phyloP scores from a whole-genome alignment of 192 early-diverging fungal species.

The Backusella circina region DNA sequence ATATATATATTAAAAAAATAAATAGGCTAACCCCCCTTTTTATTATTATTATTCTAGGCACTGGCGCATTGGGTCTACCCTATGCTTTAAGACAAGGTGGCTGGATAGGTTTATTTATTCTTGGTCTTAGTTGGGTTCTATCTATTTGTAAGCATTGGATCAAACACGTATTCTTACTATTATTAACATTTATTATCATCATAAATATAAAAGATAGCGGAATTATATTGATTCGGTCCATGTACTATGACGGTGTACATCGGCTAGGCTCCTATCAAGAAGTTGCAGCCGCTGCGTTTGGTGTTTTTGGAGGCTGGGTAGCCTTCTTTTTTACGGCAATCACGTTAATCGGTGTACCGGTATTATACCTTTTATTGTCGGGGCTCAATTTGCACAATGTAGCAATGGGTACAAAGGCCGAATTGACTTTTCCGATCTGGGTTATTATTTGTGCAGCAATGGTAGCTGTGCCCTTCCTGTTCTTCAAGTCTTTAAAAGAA shows the following conservation, averaged over 20 bases:
- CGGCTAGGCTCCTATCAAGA: slow-evolving; percentile 66
- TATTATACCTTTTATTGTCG: slow-evolving; percentile 71
- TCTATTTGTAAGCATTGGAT: slow-evolving; percentile 36
- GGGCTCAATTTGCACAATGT: slow-evolving; percentile 69
- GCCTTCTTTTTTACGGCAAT: slow-evolving; percentile 63
- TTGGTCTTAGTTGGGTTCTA: slow-evolving; percentile 25
- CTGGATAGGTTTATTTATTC: slow-evolving; percentile 62
- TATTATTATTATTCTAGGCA: slow-evolving; percentile 60
- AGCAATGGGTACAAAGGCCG: slow-evolving; percentile 30
- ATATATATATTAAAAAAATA: background rate
- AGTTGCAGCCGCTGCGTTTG: slow-evolving; percentile 73
- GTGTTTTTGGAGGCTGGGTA: slow-evolving; percentile 54
- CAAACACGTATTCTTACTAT: too few species aligned
- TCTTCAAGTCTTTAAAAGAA: slow-evolving; percentile 75
- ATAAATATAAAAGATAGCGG: slow-evolving; percentile 49
- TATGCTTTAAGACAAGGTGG: slow-evolving; percentile 74
- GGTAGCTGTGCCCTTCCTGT: slow-evolving; percentile 68
- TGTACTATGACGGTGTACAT: slow-evolving; percentile 69
- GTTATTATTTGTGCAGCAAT: slow-evolving; percentile 58
- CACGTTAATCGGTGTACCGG: slow-evolving; percentile 64
- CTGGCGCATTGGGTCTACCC: slow-evolving; percentile 80
- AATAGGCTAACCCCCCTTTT: background rate
- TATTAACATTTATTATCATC: too few species aligned
- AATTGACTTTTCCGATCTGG: slow-evolving; percentile 55
- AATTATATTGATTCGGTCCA: slow-evolving; percentile 65